Evolutionary conservation across 2,329 filamentous ascomycete species (phyloP), one percentile per base, ranked within the genome.

Genomic region (Microdochium bolleyi): DNA sequence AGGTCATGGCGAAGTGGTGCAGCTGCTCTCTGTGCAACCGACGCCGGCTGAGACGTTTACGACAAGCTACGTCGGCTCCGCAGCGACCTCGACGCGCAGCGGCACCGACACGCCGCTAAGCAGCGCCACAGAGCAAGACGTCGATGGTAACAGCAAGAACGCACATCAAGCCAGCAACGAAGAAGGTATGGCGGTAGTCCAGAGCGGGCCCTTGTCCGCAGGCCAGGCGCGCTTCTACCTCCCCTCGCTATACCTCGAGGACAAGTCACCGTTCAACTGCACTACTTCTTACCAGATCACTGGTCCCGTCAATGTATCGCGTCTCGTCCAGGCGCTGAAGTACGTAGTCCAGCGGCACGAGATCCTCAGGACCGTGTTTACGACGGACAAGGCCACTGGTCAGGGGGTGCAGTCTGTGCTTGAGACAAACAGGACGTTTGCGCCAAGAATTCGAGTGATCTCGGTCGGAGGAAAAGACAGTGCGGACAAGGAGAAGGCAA

Each of bases 181-280:
- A 19, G 37, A 41, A 19, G 9, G n/a, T n/a, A n/a, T 19, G 11
- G 37, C n/a, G 7, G 21, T 51, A 5, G 5, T 49, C 22, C 10
- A 27, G 19, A 54, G 32, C 22, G 58, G 54, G 55, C 58, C 41
- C 9, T 64, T 71, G 57, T 68, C 69, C 7, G 60, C 62, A 24
- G 60, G 57, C 10, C 68, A 71, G 54, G 60, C 63, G 1, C 58
- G 67, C 1, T 66, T 70, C 50, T 71, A 63, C 62, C 62, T 65
- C 49, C 51, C 63, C 1, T 34, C 41, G 2, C 49, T 54, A 5
- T 60, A 53, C 13, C 19, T 68, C 10, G 50, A 70, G 5, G 62
- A 73, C 49, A 56, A 58, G 19, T 66, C 66, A 1, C 63, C 64
- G 2, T 68, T 65, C 49, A 73, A 73, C 51, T 59, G 67, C 24